These are phyloP conservation scores for Penicillium sp. DNA, from an alignment of 2,329 filamentous ascomycete species.

Conservation along the genomic window DNA sequence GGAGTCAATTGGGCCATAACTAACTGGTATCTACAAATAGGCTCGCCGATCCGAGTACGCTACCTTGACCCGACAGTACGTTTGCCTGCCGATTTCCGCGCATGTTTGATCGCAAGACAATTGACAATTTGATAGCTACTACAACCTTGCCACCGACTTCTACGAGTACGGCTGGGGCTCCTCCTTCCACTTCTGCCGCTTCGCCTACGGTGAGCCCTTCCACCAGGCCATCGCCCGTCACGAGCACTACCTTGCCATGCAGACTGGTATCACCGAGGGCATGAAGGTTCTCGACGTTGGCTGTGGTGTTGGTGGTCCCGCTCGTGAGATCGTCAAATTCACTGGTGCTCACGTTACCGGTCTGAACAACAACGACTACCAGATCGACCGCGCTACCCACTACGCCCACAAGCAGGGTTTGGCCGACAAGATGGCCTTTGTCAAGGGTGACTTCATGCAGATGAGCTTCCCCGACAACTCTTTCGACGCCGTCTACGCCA, in stretches of 20 bases:
- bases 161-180: slow-evolving; percentile 98
- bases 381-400: slow-evolving; percentile 86
- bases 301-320: slow-evolving; percentile 93
- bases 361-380: slow-evolving; percentile 99
- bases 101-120: not conserved
- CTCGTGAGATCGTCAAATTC: slow-evolving; percentile 95
- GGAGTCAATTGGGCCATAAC: not conserved
- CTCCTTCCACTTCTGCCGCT: slow-evolving; percentile 97
- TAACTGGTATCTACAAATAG: slow-evolving; percentile 42
- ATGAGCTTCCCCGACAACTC: slow-evolving; percentile 90
- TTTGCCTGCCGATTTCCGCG: slow-evolving; percentile 21
- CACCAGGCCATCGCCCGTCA: slow-evolving; percentile 90
- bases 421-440: slow-evolving; percentile 75
- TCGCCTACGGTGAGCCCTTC: slow-evolving; percentile 82
- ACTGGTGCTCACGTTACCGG: slow-evolving; percentile 85
- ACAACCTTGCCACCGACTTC: slow-evolving; percentile 92
- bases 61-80: slow-evolving; percentile 86
- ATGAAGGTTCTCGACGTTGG: slow-evolving; percentile 95
- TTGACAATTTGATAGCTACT: slow-evolving; percentile 63
- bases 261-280: slow-evolving; percentile 79
- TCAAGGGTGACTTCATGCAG: slow-evolving; percentile 99
- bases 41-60: slow-evolving; percentile 85
- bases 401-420: slow-evolving; percentile 83
- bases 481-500: slow-evolving; percentile 95
- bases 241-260: slow-evolving; percentile 94